Evolutionary conservation across 2,329 filamentous ascomycete genomes (phyloP).

Genomic region (Colletotrichum siamense): DNA sequence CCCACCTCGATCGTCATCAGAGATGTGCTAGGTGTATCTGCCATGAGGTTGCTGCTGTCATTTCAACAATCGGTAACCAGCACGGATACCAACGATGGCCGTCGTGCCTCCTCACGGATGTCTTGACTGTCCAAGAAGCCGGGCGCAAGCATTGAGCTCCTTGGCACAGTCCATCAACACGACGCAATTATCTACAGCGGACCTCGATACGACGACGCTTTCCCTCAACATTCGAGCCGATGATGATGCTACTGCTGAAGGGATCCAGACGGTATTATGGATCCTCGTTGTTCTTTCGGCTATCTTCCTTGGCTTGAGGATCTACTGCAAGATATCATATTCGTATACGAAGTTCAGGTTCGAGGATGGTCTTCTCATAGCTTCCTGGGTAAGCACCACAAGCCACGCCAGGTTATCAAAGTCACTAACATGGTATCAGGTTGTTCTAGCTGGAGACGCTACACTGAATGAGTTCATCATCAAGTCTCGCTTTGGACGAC

Average conservation of each 20-base stretch:
- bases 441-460: conserved; percentile 6
- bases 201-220: conserved; percentile 1
- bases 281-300: conserved; percentile 23
- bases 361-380: conserved; percentile 30
- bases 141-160: not conserved
- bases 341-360: conserved; percentile 28
- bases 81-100: conserved; percentile 11
- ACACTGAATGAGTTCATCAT: conserved; percentile 17
- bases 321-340: conserved; percentile 29
- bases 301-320: conserved; percentile 25
- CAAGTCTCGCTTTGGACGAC: conserved; percentile 15
- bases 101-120: conserved; percentile 8
- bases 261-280: conserved; percentile 22
- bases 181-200: not conserved
- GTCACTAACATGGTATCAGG: not conserved
- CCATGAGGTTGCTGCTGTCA: not conserved
- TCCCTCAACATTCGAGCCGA: conserved; percentile 4
- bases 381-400: conserved; percentile 25
- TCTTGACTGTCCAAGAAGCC: conserved; percentile 4
- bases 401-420: not conserved
- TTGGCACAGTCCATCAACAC: not conserved
- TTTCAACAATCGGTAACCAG: not conserved
- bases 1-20: not conserved
- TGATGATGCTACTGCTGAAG: not conserved
- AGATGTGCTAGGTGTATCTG: not conserved